Base-by-base conservation (phyloP, 2,329 filamentous ascomycete genomes). In the Albifimbria verrucaria region DNA sequence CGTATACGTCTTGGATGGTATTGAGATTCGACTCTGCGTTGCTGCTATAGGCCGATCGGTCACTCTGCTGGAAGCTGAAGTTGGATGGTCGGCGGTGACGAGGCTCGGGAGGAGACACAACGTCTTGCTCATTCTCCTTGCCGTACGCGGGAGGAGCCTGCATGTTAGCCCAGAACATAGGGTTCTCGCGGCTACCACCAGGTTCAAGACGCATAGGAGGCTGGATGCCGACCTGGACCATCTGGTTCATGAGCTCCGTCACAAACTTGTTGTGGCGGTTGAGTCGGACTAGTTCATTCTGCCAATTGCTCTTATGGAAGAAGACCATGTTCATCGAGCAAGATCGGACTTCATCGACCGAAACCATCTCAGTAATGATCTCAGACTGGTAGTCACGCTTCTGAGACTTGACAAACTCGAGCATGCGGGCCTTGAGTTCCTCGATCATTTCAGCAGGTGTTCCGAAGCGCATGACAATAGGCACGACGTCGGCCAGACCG, bases 221-320 rank as follows among this genome's bases (percentile, higher is more conserved):
- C 77, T 96, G 89, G 67, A 96, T 94, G 53, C 90, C 90, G 49
- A 93, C 79, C 52, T 90, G 85, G 56, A 89, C 82, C 77, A 97
- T 92, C 52, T 90, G 85, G 36, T 89, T 78, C 88, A 96, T 96
- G 64, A 97, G 77, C 56, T 94, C 91, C 58, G 89, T 92, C 59
- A 95, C 92, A 71, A 97, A 96, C 67, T 92, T 94, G 78, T 97
- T 97, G 63, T 94, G 89, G 18, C 93, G 85, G 61, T 89, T 90
- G 2, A 97, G 81, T 73, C 93, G 92, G 22, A 97, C 79, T 44
- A 95, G 78, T 68, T 97, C 93, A 67, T 97, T 97, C 68, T 97
- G 93, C 83, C 89, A 97, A 69, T 93, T 97, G 54, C 88, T 91
- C 71, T 97, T 97, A 81, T 97, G 96, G 77, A 97, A 97, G 77